Conservation (phyloP, 306 rosid genomes). For the Glycine latifolia region DNA sequence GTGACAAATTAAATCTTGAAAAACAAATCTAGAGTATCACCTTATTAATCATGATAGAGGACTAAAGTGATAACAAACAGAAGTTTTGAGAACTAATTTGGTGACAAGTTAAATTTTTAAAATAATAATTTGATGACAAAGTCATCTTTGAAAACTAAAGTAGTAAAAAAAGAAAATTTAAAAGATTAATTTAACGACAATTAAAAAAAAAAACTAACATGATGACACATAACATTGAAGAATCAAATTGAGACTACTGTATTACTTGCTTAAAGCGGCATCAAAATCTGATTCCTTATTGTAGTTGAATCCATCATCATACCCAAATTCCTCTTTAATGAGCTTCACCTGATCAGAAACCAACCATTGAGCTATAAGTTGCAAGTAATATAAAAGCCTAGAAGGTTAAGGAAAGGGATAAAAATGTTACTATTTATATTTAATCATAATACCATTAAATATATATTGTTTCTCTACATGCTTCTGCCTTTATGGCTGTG, state of each 20-base stretch:
- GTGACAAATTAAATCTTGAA: not conserved
- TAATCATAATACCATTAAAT: not conserved
- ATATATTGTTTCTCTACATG: not conserved
- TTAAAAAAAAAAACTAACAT: not conserved
- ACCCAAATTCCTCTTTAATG: constrained; percentile 72
- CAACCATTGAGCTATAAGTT: constrained; percentile 6
- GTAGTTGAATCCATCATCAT: constrained; percentile 78
- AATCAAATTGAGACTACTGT: not conserved
- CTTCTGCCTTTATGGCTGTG: not conserved
- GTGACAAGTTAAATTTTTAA: not conserved
- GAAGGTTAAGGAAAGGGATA: not conserved
- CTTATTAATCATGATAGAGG: not conserved
- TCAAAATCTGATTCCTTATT: constrained; percentile 62
- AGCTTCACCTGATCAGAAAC: constrained; percentile 59
- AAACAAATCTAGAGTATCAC: not conserved
- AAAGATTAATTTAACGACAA: not conserved
- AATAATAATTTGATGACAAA: not conserved
- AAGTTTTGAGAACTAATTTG: not conserved
- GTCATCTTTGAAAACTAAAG: not conserved
- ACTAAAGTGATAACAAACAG: not conserved
- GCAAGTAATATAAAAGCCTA: not conserved
- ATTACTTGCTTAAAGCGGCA: constrained; percentile 66
- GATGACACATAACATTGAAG: not conserved
- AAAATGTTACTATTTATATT: not conserved
- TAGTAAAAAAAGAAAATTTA: not conserved